Conservation (phyloP, 2,329 filamentous ascomycete genomes). For the Dactylellina haptotyla region DNA sequence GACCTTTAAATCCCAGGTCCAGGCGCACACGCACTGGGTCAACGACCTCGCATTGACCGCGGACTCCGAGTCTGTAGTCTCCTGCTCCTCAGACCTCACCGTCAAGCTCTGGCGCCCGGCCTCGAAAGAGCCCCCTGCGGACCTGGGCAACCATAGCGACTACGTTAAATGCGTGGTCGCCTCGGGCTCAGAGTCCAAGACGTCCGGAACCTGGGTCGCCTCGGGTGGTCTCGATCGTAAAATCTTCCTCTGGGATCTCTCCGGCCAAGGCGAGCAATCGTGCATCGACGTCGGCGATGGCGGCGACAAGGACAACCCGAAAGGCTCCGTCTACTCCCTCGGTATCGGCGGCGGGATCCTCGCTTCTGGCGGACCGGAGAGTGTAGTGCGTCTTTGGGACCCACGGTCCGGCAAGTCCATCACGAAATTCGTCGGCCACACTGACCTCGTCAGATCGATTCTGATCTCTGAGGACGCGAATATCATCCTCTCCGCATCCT, state of each 20-base stretch:
- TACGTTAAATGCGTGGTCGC: constrained; percentile 80
- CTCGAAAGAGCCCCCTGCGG: constrained; percentile 64
- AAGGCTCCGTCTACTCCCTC: constrained; percentile 94
- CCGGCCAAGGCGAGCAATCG: constrained; percentile 78
- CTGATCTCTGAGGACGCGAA: constrained; percentile 88
- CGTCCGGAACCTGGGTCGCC: constrained; percentile 81
- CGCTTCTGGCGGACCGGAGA: constrained; percentile 92
- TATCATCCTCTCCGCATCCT: constrained; percentile 91
- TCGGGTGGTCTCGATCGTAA: constrained; percentile 93
- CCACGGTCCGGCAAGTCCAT: constrained; percentile 86
- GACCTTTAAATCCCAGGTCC: constrained; percentile 70
- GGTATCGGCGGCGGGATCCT: constrained; percentile 81
- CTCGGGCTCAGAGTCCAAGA: constrained; percentile 74
- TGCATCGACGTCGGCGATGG: constrained; percentile 78
- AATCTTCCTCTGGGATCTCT: constrained; percentile 92
- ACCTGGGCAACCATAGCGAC: constrained; percentile 90
- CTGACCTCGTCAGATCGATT: constrained; percentile 91
- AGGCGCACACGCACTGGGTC: constrained; percentile 93
- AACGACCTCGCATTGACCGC: constrained; percentile 88
- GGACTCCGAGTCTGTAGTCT: constrained; percentile 81
- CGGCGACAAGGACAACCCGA: constrained; percentile 84
- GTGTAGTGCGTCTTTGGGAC: constrained; percentile 92
- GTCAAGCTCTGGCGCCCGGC: constrained; percentile 91
- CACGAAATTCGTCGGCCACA: constrained; percentile 96
- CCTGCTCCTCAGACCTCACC: constrained; percentile 90